Conservation (phyloP, 1,284 basidiomycete species). For the Rhodotorula sp. region DNA sequence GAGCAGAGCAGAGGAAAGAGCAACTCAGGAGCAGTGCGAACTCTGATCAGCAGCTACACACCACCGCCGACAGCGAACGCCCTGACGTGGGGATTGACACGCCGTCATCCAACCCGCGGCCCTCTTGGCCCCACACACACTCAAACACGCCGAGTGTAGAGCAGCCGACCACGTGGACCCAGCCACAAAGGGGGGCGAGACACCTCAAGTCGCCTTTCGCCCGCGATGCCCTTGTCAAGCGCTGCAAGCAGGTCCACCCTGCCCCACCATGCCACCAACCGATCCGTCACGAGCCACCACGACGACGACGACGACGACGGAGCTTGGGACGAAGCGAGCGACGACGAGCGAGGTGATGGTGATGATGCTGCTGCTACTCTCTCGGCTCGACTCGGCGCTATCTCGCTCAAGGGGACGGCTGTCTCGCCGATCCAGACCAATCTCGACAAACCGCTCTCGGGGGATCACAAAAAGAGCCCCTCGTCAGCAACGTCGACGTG, state of each 20-base stretch:
- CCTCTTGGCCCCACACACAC: neutral
- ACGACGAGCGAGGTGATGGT: slow-evolving; percentile 22
- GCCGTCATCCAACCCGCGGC: no score
- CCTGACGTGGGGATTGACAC: neutral
- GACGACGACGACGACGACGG: slow-evolving; percentile 25
- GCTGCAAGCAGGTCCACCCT: no score
- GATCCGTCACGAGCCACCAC: neutral
- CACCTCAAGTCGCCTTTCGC: neutral
- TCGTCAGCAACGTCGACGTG: neutral
- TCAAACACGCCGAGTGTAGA: neutral
- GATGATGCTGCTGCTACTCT: neutral
- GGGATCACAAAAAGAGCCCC: neutral
- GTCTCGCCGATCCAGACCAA: neutral
- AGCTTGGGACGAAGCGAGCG: slow-evolving; percentile 25
- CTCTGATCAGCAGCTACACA: no score
- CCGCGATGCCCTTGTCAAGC: neutral
- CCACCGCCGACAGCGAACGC: no score
- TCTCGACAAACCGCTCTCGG: no score
- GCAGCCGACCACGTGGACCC: neutral
- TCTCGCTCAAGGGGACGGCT: no score
- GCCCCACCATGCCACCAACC: neutral
- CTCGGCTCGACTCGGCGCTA: neutral
- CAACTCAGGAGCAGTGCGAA: no score
- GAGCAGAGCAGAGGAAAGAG: no score
- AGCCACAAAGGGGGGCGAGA: neutral